phyloP scores from a whole-genome alignment of 192 early-diverging fungal species.

The Coemansia sp. region DNA sequence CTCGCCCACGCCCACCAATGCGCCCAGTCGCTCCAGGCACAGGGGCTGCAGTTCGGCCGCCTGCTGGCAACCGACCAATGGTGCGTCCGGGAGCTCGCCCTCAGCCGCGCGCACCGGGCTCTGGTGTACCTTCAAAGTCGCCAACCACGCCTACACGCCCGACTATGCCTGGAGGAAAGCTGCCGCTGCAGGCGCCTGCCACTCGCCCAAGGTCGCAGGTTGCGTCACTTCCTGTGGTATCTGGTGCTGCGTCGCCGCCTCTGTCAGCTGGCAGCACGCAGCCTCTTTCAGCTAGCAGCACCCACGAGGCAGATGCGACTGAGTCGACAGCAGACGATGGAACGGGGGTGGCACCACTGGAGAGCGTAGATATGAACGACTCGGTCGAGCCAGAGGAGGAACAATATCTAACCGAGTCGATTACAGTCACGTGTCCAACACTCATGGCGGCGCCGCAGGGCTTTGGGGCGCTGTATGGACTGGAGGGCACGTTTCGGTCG shows the following conservation, averaged over 20 bases:
- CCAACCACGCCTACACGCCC: constrained; percentile 4
- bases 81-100: constrained; percentile 25
- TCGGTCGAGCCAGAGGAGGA: constrained; percentile 19
- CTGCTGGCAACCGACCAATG: constrained; percentile 12
- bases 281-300: constrained; percentile 1
- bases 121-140: neutral
- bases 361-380: neutral
- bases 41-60: constrained; percentile 4
- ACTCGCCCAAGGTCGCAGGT: constrained; percentile 5
- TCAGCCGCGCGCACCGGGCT: constrained; percentile 6
- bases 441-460: constrained; percentile 25
- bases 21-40: constrained; percentile 19
- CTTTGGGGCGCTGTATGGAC: constrained; percentile 31
- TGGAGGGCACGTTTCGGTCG: constrained; percentile 39
- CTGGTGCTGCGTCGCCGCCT: neutral
- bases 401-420: constrained; percentile 35
- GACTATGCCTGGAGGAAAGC: constrained; percentile 5
- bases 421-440: constrained; percentile 27
- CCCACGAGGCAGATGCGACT: neutral
- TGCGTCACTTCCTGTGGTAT: neutral
- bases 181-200: neutral
- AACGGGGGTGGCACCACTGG: neutral
- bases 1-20: constrained; percentile 20
- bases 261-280: neutral
- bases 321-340: neutral